phyloP scores from a whole-genome alignment of 2,329 filamentous ascomycete genomes.

The Penicillium freii region DNA sequence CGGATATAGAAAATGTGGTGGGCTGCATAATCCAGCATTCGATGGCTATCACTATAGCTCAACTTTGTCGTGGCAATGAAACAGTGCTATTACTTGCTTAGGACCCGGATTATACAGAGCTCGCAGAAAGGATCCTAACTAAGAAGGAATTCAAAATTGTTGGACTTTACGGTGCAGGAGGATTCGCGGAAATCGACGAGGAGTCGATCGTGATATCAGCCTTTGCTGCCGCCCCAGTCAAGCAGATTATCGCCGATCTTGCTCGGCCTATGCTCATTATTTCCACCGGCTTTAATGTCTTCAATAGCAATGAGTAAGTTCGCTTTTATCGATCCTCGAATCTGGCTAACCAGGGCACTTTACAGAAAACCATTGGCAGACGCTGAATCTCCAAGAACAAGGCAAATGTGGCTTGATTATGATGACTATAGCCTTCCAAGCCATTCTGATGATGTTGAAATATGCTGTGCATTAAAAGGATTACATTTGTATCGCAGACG shows the following conservation, averaged over 20 bases:
- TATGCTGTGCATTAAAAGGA: constrained; percentile 16
- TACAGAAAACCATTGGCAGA: constrained; percentile 20
- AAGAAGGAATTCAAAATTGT: constrained; percentile 20
- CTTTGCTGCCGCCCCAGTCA: constrained; percentile 20
- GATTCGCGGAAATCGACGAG: constrained; percentile 23
- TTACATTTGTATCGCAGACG: constrained; percentile 20
- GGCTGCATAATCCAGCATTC: constrained; percentile 21
- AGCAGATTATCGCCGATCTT: constrained; percentile 25
- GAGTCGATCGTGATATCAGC: constrained; percentile 22
- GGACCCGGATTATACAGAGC: constrained; percentile 21
- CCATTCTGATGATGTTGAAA: constrained; percentile 19
- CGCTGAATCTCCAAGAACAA: constrained; percentile 24
- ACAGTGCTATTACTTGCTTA: constrained; percentile 15
- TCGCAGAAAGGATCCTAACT: constrained; percentile 15
- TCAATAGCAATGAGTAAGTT: constrained; percentile 20
- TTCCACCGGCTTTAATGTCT: constrained; percentile 18
- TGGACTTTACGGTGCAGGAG: constrained; percentile 18
- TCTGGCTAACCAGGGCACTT: constrained; percentile 13
- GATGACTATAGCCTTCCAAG: constrained; percentile 16
- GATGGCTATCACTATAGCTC: constrained; percentile 24
- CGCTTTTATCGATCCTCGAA: constrained; percentile 14
- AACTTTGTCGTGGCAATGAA: constrained; percentile 18
- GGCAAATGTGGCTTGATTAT: constrained; percentile 22
- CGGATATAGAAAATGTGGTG: constrained; percentile 14
- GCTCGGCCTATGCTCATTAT: constrained; percentile 22